A percentile compares a stretch with the other conserved stretches of the same genome.
phyloP scores from a whole-genome alignment of 305 asterid genomes.

The Fraxinus albicans region DNA sequence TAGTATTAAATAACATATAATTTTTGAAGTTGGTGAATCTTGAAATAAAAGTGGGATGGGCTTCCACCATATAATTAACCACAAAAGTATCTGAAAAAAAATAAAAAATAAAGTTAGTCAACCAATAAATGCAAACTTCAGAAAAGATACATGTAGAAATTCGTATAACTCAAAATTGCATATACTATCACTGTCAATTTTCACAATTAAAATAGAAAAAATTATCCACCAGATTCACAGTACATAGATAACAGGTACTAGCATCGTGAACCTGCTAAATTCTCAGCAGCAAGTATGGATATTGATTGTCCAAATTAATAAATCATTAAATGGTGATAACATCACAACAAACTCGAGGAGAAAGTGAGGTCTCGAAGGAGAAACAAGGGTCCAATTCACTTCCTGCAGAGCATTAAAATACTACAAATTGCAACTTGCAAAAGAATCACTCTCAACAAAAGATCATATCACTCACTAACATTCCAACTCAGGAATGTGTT shows the following conservation, averaged over 20 bases:
- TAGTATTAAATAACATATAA: too few relatives aligned
- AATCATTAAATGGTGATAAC: constrained; percentile 24
- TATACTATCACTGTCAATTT: neutral
- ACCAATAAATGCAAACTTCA: too few relatives aligned
- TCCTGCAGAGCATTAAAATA: constrained; percentile 15
- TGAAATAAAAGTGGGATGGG: too few relatives aligned
- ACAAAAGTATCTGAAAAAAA: too few relatives aligned
- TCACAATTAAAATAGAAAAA: neutral
- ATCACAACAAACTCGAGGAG: constrained; percentile 3
- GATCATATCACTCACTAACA: neutral
- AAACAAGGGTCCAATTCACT: constrained; percentile 4
- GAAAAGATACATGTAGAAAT: too few relatives aligned
- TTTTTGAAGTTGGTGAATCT: too few relatives aligned
- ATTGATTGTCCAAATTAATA: constrained; percentile 15
- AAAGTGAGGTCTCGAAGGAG: neutral
- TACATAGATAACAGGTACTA: constrained; percentile 14
- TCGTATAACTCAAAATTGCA: too few relatives aligned
- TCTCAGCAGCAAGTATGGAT: constrained; percentile 3
- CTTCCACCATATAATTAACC: too few relatives aligned
- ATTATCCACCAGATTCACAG: neutral
- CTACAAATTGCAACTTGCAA: constrained; percentile 5
- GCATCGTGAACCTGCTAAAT: constrained; percentile 9
- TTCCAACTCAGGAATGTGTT: neutral
- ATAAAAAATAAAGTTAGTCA: too few relatives aligned
- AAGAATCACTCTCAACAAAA: neutral